phyloP scores from a whole-genome alignment of 352 stramenopile species.

The Blastocystis hominis region DNA sequence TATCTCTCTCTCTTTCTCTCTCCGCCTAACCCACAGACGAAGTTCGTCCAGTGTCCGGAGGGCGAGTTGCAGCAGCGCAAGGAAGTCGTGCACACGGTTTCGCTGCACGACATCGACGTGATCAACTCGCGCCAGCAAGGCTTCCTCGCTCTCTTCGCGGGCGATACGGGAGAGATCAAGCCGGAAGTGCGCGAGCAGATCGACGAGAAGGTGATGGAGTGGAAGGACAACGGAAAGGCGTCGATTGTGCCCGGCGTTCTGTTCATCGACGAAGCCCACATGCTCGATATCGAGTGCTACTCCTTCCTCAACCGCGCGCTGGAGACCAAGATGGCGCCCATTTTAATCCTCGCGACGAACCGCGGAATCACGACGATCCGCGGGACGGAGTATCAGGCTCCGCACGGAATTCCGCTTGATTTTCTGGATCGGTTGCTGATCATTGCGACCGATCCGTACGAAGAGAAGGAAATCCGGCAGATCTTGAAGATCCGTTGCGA shows the following conservation, averaged over 20 bases:
- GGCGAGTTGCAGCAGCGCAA: slow-evolving; percentile 97
- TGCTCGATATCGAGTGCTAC: slow-evolving; percentile 99
- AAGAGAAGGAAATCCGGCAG: slow-evolving; percentile 82
- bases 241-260: slow-evolving; percentile 94
- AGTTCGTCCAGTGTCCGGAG: slow-evolving; percentile 83
- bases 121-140: slow-evolving; percentile 97
- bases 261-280: slow-evolving; percentile 98
- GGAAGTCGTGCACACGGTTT: slow-evolving; percentile 80
- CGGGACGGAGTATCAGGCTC: slow-evolving; percentile 93
- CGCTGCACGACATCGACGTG: slow-evolving; percentile 88
- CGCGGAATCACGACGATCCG: slow-evolving; percentile 92
- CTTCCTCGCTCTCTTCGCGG: slow-evolving; percentile 94
- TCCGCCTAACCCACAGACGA: slow-evolving; percentile 66
- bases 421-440: slow-evolving; percentile 95
- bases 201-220: slow-evolving; percentile 88
- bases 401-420: slow-evolving; percentile 95
- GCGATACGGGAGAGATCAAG: slow-evolving; percentile 97
- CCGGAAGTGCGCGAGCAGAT: slow-evolving; percentile 96
- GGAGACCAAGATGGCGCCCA: slow-evolving; percentile 88
- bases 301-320: slow-evolving; percentile 95
- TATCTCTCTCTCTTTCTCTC: slow-evolving; percentile 52
- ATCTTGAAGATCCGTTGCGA: slow-evolving; percentile 69
- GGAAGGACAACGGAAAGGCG: slow-evolving; percentile 81
- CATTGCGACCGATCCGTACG: slow-evolving; percentile 90
- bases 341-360: slow-evolving; percentile 98